Evolutionary conservation across 2,329 filamentous ascomycete species (phyloP).

Genomic region (Lasiodiplodia citricola): DNA sequence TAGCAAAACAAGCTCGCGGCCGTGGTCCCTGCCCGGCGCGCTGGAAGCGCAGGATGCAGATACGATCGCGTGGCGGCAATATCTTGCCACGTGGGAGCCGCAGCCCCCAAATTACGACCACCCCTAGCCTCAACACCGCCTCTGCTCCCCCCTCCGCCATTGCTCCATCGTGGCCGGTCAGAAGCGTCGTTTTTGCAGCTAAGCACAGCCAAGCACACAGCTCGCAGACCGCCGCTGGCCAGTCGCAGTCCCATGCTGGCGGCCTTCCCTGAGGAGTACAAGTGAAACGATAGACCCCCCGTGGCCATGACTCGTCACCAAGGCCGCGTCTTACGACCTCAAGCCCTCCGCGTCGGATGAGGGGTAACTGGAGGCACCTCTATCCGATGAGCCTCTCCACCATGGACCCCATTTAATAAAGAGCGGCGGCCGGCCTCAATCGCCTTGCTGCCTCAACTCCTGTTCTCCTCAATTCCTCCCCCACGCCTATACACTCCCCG

Average conservation of each 20-base stretch:
- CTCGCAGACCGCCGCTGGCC: too few species aligned
- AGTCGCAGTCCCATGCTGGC: too few species aligned
- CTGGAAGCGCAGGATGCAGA: background rate
- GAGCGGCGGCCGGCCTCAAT: background rate
- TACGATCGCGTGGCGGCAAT: background rate
- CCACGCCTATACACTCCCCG: too few species aligned
- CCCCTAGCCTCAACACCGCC: background rate
- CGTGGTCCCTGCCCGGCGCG: background rate
- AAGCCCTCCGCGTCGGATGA: background rate
- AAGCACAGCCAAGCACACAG: too few species aligned
- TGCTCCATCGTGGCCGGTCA: too few species aligned
- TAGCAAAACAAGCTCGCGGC: background rate
- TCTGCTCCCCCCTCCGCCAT: background rate
- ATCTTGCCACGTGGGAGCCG: background rate
- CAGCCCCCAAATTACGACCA: background rate
- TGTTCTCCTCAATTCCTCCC: too few species aligned
- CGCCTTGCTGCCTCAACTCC: too few species aligned
- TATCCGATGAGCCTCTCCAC: background rate
- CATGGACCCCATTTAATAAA: background rate
- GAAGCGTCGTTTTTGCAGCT: too few species aligned
- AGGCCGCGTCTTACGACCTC: background rate
- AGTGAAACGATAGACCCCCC: background rate
- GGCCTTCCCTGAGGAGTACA: background rate
- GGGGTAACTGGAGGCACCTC: background rate
- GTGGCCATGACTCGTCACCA: background rate